Base-by-base conservation (phyloP, 2,329 filamentous ascomycete species). In the Bipolaris zeicola region DNA sequence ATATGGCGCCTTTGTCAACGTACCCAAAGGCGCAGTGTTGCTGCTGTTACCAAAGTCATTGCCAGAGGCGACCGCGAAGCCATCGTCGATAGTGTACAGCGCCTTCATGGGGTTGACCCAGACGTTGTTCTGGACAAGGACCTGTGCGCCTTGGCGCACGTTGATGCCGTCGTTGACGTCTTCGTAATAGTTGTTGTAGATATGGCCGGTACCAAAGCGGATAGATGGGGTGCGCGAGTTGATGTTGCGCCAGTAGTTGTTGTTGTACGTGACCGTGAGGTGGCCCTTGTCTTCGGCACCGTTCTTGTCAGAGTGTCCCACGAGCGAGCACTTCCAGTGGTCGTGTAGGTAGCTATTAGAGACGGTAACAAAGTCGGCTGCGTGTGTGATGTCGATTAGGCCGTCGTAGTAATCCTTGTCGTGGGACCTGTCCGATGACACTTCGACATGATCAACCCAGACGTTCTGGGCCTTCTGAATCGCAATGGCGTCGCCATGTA, bases 341-440 rank as follows among this genome's bases (percentile, higher is more conserved):
- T 85, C 82, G 72, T 85, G 83, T 61, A 85, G 62, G 70, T 77
- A 80, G 62, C 70, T 63, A 75, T 83, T 82, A 61, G 79, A 81
- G 60, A 88, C 77, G 61, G 82, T 88, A 55, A 88, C 73, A 67
- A 78, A 89, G 77, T 89, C 86, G 8, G 82, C 78, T 44, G 79
- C 88, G 75, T 89, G 87, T 47, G 83, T 88, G 48, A 85, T 76
- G 65, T 90, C 88, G 44, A 87, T 76, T 1, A 90, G 82, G 31
- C 88, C 87, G 54, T 90, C 88, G 69, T 88, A 89, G 78, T 83
- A 88, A 78, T 90, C 86, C 78, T 90, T 90, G 78, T 81, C 85
- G 69, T 84, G 79, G 65, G 81, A 77, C 33, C 71, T 69, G 75
- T 89, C 82, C 22, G 84, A 85, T 4, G 82, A 86, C 20, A 90